Evolutionary conservation across 208 protist genomes (phyloP), one percentile per base, ranked within the genome.

Genomic region (Trypanosoma theileri): DNA sequence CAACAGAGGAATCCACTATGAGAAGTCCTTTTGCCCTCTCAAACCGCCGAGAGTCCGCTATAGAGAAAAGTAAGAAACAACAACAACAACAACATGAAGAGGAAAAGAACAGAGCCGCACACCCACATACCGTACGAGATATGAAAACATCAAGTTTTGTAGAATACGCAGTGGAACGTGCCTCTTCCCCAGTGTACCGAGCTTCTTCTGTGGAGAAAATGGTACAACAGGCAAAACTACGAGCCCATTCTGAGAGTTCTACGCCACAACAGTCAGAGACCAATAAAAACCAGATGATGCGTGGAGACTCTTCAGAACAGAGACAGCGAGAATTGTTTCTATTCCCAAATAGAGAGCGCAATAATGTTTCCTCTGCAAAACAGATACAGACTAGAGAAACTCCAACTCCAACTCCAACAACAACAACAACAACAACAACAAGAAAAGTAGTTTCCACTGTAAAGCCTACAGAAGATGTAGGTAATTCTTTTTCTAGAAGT

Each of bases 131-230:
- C 31, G 22, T 17, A 41, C 41, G 11, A 11, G 66, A 56, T 13
- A 19, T 35, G n/a, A 65, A 52, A 16, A n/a, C 9, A 16, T 13
- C 45, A 44, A 19, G 7, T 10, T 59, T 56, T 65, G 12, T 71
- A 24, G 46, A 57, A 44, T 7, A 44, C 51, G 40, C 28, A 21
- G n/a, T 71, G 21, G 66, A 57, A 21, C 35, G 56, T 65, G 31
- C 28, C 28, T 56, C 58, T 40, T 65, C 58, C 6, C 40, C 50
- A 16, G 22, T 46, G 21, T 16, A 31, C 8, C 59, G 69, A 12
- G 35, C 31, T 7, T 65, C 66, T 41, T 72, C 66, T 13, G 66
- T 72, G 41, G 66, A 72, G 40, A 41, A 58, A 42, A 72, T 72
- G 66, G 8, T 72, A n/a, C 48, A 65, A 52, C 58, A 64, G 40